Conservation (phyloP, 192 early-diverging fungal genomes). For the Linnemannia hyalina region DNA sequence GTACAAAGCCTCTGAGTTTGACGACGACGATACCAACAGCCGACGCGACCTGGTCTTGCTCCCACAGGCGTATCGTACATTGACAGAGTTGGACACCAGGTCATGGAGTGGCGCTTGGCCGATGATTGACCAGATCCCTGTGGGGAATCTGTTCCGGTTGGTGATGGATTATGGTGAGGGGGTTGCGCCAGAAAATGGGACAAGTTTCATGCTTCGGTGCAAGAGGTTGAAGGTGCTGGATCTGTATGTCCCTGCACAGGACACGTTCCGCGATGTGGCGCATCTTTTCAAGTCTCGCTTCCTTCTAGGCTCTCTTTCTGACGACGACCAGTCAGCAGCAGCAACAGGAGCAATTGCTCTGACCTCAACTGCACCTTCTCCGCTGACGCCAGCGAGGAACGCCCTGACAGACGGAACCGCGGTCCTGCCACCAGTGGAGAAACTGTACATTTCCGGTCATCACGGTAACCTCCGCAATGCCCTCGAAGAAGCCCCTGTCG, state of each 20-base stretch:
- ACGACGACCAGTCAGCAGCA: neutral
- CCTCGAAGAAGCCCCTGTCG: constrained; percentile 29
- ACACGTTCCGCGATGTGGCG: constrained; percentile 23
- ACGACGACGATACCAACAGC: constrained; percentile 5
- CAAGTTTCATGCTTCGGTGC: constrained; percentile 25
- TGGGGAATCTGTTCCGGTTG: constrained; percentile 23
- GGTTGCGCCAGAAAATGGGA: neutral
- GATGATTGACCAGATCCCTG: constrained; percentile 34
- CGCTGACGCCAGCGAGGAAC: neutral
- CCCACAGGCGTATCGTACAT: constrained; percentile 17
- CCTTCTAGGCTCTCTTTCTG: neutral
- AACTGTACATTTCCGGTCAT: constrained; percentile 34
- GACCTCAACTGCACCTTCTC: neutral
- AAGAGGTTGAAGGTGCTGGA: constrained; percentile 26
- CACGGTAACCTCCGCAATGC: constrained; percentile 26
- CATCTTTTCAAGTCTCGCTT: constrained; percentile 7
- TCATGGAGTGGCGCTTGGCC: constrained; percentile 45
- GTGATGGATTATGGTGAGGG: constrained; percentile 45
- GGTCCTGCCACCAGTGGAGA: constrained; percentile 28
- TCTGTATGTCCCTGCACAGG: constrained; percentile 24
- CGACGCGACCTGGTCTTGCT: constrained; percentile 20
- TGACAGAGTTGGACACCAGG: constrained; percentile 29
- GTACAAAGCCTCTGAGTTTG: neutral
- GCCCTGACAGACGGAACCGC: neutral
- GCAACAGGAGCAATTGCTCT: neutral